Base-by-base conservation (phyloP, 306 rosid genomes). In the Dalbergia cultrata region DNA sequence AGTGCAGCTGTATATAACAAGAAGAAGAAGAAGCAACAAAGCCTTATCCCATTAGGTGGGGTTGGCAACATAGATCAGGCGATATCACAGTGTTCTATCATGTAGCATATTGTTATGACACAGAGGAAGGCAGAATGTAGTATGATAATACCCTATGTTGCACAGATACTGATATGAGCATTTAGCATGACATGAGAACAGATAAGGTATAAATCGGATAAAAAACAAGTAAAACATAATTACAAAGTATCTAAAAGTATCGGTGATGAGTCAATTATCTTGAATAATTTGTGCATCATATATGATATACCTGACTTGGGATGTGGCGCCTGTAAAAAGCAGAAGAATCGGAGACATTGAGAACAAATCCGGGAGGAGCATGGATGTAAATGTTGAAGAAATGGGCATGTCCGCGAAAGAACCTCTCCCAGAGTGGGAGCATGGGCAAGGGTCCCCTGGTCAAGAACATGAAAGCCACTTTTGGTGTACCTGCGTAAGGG, bases 401-500 rank as follows among this genome's bases (percentile, higher is more conserved):
- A 43, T 81, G 56, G 26, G 66, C 67, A 31, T 88, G 93, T 4
- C 97, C 97, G 16, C 47, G 52, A 81, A 95, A 95, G 90, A 95
- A 93, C 75, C 90, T 88, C 89, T 95, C 98, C 99, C 99, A 93
- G 53, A 95, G 87, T 6, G 97, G 98, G 77, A 90, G 11, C 81
- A 95, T 8, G 6, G 98, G 98, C 82, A 93, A 83, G 0, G 97
- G 97, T 1, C 99, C 99, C 67, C 97, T 88, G 0, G 97, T 95
- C 87, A 95, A 71, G 74, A 90, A 95, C 99, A 95, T 89, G 90
- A 95, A 95, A 6, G 99, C 99, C 13, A 95, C 86, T 81, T 90
- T 95, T 0, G 99, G 96, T 12, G 82, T 83, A 73, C 97, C 85
- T 47, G 18, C 49, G 47, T 64, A 89, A 8, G 98, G 97, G 54